phyloP scores from a whole-genome alignment of 1,284 basidiomycete species.

The Blastosporella zonata region DNA sequence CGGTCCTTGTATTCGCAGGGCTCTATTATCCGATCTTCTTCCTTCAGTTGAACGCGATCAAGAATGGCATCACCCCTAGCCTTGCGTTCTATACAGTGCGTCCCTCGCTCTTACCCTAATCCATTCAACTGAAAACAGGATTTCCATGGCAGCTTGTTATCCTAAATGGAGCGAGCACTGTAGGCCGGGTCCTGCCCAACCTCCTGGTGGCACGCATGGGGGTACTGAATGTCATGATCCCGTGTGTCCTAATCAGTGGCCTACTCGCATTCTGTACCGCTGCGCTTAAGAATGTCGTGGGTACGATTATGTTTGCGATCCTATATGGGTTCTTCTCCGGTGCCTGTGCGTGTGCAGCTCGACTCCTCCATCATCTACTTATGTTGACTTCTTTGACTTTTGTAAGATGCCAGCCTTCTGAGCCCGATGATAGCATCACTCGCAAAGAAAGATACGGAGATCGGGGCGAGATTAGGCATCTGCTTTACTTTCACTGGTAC shows the following conservation, averaged over 20 bases:
- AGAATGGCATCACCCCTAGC: conserved; percentile 33
- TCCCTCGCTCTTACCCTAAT: conserved; percentile 5
- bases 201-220: conserved; percentile 35
- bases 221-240: conserved; percentile 39
- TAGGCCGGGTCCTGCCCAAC: conserved; percentile 39
- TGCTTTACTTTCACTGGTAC: conserved; percentile 40
- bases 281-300: conserved; percentile 36
- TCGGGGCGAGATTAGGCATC: conserved; percentile 39
- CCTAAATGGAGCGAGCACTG: conserved; percentile 38
- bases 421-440: conserved; percentile 33
- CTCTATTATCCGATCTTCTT: conserved; percentile 45
- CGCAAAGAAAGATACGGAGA: conserved; percentile 36
- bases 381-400: neutral
- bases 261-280: conserved; percentile 41
- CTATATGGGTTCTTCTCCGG: conserved; percentile 53
- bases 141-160: conserved; percentile 8
- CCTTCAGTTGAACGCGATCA: conserved; percentile 41
- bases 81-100: conserved; percentile 41
- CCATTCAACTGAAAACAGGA: neutral
- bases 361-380: neutral
- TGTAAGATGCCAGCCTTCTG: conserved; percentile 32
- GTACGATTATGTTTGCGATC: conserved; percentile 42
- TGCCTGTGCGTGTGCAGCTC: conserved; percentile 30
- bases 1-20: conserved; percentile 31
- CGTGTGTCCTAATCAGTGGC: conserved; percentile 29